Evolutionary conservation across 179 eudicot genomes (phyloP).

Genomic region (Spinacia oleracea): DNA sequence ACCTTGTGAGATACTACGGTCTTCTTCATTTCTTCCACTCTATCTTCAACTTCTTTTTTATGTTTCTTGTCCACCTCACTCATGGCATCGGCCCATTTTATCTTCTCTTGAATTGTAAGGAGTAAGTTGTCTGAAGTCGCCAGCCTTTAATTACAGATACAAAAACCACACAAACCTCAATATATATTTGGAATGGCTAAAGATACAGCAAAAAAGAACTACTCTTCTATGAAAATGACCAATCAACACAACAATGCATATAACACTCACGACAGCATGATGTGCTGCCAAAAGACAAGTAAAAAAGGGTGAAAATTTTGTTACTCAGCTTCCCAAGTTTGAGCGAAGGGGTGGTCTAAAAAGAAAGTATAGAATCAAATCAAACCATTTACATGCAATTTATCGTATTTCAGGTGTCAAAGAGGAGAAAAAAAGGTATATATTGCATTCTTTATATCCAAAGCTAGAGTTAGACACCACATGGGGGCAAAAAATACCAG

Average conservation of each 20-base stretch:
- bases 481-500: neutral
- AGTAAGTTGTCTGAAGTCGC: slow-evolving; percentile 82
- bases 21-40: slow-evolving; percentile 74
- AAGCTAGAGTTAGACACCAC: neutral
- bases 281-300: neutral
- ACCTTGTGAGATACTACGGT: slow-evolving; percentile 72
- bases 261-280: neutral
- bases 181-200: neutral
- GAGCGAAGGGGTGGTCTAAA: neutral
- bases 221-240: neutral
- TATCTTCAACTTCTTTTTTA: slow-evolving; percentile 78
- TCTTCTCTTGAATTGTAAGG: slow-evolving; percentile 87
- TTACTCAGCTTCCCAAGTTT: neutral
- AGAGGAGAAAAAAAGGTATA: no score
- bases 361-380: neutral
- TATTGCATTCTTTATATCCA: no score
- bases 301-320: neutral
- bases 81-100: slow-evolving; percentile 96
- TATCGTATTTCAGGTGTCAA: neutral
- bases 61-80: slow-evolving; percentile 84
- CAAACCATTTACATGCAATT: neutral
- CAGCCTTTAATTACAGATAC: slow-evolving; percentile 46
- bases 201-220: neutral
- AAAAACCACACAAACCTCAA: slow-evolving; percentile 2
- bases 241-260: neutral